A percentile compares a stretch with the other conserved stretches of the same genome.
Evolutionary conservation across 768 basidiomycete species (phyloP).

Genomic region (Rhodotorula babjevae): DNA sequence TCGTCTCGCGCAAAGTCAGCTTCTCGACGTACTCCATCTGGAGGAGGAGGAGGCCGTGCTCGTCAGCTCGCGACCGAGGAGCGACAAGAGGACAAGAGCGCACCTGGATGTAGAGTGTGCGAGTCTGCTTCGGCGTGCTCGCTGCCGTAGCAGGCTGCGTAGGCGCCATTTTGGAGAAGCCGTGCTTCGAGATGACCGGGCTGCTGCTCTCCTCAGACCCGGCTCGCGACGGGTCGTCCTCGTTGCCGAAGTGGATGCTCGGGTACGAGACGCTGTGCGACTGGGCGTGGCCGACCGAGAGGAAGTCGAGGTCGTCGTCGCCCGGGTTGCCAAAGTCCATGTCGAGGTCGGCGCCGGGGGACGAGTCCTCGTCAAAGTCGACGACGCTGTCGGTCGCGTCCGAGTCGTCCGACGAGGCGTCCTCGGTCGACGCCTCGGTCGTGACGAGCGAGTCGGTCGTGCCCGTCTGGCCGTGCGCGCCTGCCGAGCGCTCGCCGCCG

Average conservation of each 20-base stretch:
- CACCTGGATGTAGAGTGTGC: slow-evolving; percentile 43
- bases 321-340: slow-evolving; percentile 41
- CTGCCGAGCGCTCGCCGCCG: not conserved
- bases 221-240: slow-evolving; percentile 21
- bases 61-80: too few relatives aligned
- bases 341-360: slow-evolving; percentile 35
- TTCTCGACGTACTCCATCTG: slow-evolving; percentile 40
- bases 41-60: too few relatives aligned
- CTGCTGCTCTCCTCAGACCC: not conserved
- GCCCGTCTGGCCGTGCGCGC: not conserved
- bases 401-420: slow-evolving; percentile 7
- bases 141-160: not conserved
- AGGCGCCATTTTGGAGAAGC: not conserved
- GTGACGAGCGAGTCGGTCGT: slow-evolving; percentile 4
- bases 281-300: slow-evolving; percentile 37
- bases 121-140: slow-evolving; percentile 23
- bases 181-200: not conserved
- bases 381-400: slow-evolving; percentile 20
- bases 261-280: slow-evolving; percentile 40
- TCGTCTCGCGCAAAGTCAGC: slow-evolving; percentile 38
- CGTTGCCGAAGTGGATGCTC: slow-evolving; percentile 43
- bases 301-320: slow-evolving; percentile 40
- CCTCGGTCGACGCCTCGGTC: slow-evolving; percentile 6
- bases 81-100: not conserved
- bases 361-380: slow-evolving; percentile 25